Conservation (phyloP, 192 early-diverging fungal genomes). For the Dissophora ornata region DNA sequence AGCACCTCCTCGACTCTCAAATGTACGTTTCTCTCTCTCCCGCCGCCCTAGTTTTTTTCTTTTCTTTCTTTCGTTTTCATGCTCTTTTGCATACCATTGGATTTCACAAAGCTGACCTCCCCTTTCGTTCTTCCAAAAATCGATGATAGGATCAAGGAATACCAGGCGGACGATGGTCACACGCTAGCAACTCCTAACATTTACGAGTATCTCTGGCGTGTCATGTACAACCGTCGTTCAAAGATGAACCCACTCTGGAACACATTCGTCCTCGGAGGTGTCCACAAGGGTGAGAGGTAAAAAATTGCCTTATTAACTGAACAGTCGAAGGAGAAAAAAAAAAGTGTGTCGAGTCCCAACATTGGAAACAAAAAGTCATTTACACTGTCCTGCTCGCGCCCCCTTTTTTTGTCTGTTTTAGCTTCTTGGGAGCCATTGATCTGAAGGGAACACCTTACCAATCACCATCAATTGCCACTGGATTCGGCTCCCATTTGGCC, state of each 20-base stretch:
- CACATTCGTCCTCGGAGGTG: conserved; percentile 89
- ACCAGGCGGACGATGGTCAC: conserved; percentile 91
- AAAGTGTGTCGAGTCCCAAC: too few species aligned
- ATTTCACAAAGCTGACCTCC: too few species aligned
- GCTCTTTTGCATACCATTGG: too few species aligned
- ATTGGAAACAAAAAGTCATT: background rate
- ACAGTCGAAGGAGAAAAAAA: too few species aligned
- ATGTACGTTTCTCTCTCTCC: conserved; percentile 59
- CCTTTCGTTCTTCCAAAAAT: background rate
- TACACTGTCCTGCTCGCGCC: background rate
- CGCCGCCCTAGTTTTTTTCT: background rate
- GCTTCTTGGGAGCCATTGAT: conserved; percentile 93
- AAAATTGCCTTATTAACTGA: too few species aligned
- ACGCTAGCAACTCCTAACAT: conserved; percentile 85
- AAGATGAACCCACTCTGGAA: conserved; percentile 97
- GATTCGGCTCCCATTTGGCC: conserved; percentile 91
- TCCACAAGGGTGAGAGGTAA: conserved; percentile 79
- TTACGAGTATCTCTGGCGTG: conserved; percentile 88
- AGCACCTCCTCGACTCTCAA: conserved; percentile 83
- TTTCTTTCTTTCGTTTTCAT: too few species aligned
- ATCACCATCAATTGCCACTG: conserved; percentile 91
- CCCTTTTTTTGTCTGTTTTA: conserved; percentile 5
- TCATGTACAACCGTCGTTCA: conserved; percentile 92
- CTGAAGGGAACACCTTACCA: conserved; percentile 95
- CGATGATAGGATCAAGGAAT: conserved; percentile 80